A percentile compares a stretch with the other conserved stretches of the same genome.
phyloP scores from a whole-genome alignment of 169 alveolate genomes.

The Plasmodium gonderi region DNA sequence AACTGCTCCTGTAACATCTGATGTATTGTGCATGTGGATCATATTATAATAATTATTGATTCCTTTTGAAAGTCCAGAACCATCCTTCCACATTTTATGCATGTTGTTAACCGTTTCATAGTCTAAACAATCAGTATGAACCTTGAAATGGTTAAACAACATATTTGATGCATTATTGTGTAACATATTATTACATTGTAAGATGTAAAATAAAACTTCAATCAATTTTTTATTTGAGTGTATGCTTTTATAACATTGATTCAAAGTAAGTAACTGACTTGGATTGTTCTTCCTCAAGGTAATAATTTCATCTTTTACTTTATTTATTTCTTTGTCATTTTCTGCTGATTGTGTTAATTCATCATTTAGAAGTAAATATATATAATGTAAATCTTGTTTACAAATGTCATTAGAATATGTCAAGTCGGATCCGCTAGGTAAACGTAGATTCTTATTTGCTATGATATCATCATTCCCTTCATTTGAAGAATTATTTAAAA shows the following conservation, averaged over 20 bases:
- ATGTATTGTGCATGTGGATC: no score
- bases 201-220: constrained; percentile 32
- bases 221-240: constrained; percentile 25
- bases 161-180: not conserved
- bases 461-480: not conserved
- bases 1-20: not conserved
- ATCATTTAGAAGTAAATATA: not conserved
- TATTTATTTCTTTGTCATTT: constrained; percentile 29
- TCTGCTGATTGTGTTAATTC: not conserved
- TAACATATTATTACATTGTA: constrained; percentile 21
- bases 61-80: not conserved
- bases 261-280: not conserved
- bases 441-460: not conserved
- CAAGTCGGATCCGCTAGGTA: not conserved
- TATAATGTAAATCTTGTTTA: constrained; percentile 37
- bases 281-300: constrained; percentile 17
- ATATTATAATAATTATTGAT: not conserved
- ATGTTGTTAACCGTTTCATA: constrained; percentile 16
- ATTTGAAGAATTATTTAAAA: not conserved
- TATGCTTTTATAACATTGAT: constrained; percentile 8
- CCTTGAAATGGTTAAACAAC: not conserved
- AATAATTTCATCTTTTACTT: constrained; percentile 46
- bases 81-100: constrained; percentile 26
- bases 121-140: not conserved
- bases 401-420: not conserved